A percentile compares a stretch with the other conserved stretches of the same genome.
Evolutionary conservation across 2,329 filamentous ascomycete species (phyloP).

Genomic region (Beauveria varroae): DNA sequence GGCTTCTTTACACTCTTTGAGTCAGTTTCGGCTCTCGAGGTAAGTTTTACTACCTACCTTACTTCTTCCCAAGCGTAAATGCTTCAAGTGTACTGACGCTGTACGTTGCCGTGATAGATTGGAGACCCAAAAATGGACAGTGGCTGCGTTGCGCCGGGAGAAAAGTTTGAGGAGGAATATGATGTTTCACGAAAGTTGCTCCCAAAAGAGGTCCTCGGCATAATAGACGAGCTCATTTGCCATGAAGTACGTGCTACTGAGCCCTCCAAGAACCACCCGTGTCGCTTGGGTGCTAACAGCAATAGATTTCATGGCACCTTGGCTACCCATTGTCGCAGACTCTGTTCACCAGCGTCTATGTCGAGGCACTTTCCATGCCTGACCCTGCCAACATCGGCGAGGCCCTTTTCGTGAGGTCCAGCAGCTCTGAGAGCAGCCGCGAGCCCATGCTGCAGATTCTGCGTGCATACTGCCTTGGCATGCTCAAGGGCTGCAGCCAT

Average conservation of each 20-base stretch:
- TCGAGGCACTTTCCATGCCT: conserved; percentile 74
- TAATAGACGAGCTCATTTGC: conserved; percentile 88
- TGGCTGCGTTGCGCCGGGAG: conserved; percentile 69
- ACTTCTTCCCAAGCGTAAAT: no score
- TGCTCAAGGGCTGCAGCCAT: conserved; percentile 75
- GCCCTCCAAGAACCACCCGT: no score
- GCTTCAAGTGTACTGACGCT: background rate
- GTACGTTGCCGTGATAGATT: conserved; percentile 52
- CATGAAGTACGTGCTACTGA: conserved; percentile 57
- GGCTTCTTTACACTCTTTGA: conserved; percentile 90
- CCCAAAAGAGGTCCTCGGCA: conserved; percentile 77
- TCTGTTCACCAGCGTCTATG: conserved; percentile 83
- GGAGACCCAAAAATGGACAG: conserved; percentile 99
- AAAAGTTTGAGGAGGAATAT: conserved; percentile 78
- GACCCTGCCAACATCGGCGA: conserved; percentile 56
- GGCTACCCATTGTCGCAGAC: conserved; percentile 96
- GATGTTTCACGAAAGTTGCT: conserved; percentile 61
- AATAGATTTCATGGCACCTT: conserved; percentile 87
- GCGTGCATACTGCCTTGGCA: conserved; percentile 75
- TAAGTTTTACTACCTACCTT: conserved; percentile 21
- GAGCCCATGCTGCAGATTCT: conserved; percentile 56
- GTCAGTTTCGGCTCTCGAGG: conserved; percentile 80
- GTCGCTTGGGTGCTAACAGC: background rate
- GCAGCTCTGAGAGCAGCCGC: conserved; percentile 21
- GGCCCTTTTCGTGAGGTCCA: conserved; percentile 51